Percentiles rank a stretch among this genome's conserved stretches.
phyloP scores from a whole-genome alignment of 441 rosid genomes.

The Populus hybrid region DNA sequence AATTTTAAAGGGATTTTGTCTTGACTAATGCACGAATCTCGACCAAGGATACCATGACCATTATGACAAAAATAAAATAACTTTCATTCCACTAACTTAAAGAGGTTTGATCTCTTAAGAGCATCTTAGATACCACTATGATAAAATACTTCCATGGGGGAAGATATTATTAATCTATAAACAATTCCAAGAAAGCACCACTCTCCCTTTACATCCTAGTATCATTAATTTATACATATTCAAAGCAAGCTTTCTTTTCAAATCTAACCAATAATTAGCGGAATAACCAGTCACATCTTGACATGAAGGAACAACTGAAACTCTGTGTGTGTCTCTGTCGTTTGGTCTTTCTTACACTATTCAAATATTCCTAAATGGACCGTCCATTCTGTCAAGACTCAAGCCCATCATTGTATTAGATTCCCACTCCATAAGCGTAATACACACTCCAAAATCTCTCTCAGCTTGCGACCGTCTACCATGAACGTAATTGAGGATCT shows the following conservation, averaged over 20 bases:
- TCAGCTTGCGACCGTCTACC: neutral
- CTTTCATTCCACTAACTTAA: neutral
- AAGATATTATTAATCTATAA: neutral
- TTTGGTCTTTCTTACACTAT: slow-evolving; percentile 34
- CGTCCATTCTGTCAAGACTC: slow-evolving; percentile 12
- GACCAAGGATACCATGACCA: neutral
- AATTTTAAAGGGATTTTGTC: too few relatives aligned
- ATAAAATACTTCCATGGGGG: neutral
- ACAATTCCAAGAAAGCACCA: neutral
- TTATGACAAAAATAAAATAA: too few relatives aligned
- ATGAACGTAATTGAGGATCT: neutral
- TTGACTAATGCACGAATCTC: too few relatives aligned
- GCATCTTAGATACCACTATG: neutral
- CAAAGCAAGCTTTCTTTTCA: neutral
- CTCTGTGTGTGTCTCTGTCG: too few relatives aligned
- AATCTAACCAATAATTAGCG: neutral
- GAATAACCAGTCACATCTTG: neutral
- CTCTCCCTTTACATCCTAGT: too few relatives aligned
- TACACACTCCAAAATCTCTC: neutral
- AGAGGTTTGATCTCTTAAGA: neutral
- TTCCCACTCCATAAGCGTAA: neutral
- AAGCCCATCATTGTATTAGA: neutral
- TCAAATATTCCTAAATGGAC: slow-evolving; percentile 28
- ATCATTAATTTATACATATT: neutral
- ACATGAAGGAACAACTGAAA: neutral